These are phyloP conservation scores for Metschnikowia arizonensis DNA, from an alignment of 805 yeast genomes.

Conservation along the genomic window DNA sequence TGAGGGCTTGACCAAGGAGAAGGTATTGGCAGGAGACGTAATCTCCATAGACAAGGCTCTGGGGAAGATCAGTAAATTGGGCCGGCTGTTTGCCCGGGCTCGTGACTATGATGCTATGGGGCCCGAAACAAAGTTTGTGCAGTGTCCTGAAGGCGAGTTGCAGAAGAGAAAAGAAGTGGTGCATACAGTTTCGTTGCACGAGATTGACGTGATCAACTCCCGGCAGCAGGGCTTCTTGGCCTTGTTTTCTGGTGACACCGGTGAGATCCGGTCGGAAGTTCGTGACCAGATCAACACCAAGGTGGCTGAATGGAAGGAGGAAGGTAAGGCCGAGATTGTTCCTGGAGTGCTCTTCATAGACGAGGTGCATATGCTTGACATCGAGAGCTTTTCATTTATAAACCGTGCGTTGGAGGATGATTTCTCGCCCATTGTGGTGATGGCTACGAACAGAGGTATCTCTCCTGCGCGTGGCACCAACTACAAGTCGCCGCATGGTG, in stretches of 20 bases:
- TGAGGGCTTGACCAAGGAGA: constrained; percentile 89
- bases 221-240: constrained; percentile 98
- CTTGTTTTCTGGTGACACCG: constrained; percentile 92
- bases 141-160: constrained; percentile 97
- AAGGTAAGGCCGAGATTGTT: constrained; percentile 95
- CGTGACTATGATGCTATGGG: constrained; percentile 99
- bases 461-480: constrained; percentile 91
- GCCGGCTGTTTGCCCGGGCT: constrained; percentile 93
- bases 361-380: constrained; percentile 97
- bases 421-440: constrained; percentile 92
- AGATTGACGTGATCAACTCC: constrained; percentile 95
- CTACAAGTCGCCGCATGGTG: constrained; percentile 95
- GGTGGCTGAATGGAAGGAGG: constrained; percentile 98
- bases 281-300: constrained; percentile 95
- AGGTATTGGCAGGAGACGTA: constrained; percentile 95
- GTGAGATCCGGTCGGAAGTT: constrained; percentile 93
- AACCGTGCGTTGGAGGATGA: constrained; percentile 96
- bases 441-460: constrained; percentile 96
- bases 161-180: constrained; percentile 94
- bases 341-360: constrained; percentile 98
- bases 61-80: constrained; percentile 90
- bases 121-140: constrained; percentile 95
- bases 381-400: constrained; percentile 91
- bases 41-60: constrained; percentile 92
- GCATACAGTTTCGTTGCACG: constrained; percentile 97